A percentile compares a stretch with the other conserved stretches of the same genome.
Conservation (phyloP, 1,284 basidiomycete species). For the Ustilago vetiveriae region DNA sequence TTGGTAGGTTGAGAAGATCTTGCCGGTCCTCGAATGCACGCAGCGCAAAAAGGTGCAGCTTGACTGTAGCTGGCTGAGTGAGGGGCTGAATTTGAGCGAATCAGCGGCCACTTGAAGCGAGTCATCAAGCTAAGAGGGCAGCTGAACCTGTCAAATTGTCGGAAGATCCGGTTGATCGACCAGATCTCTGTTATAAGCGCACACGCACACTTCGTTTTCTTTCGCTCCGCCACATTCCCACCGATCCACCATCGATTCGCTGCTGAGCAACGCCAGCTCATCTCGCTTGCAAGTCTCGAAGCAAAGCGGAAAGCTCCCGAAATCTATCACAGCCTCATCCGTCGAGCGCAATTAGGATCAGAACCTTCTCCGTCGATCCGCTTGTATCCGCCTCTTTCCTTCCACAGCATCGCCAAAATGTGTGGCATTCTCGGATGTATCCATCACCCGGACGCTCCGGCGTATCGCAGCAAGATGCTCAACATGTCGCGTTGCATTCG, state of each 20-base stretch:
- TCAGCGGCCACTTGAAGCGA: not conserved
- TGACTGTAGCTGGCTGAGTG: no score
- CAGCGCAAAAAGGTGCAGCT: no score
- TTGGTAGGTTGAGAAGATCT: no score
- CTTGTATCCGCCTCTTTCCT: no score
- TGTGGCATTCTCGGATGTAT: constrained; percentile 66
- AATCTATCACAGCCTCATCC: no score
- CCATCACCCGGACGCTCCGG: constrained; percentile 63
- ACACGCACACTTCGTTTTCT: not conserved
- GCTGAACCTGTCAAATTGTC: not conserved
- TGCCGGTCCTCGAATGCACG: no score
- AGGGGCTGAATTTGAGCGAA: no score
- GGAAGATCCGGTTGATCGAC: not conserved
- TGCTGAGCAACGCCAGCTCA: not conserved
- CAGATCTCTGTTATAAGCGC: not conserved
- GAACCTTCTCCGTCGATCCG: no score
- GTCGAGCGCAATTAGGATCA: no score
- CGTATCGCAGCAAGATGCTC: constrained; percentile 65
- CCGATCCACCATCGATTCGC: not conserved
- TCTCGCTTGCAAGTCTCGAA: not conserved
- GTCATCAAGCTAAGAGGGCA: not conserved
- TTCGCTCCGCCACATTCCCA: not conserved
- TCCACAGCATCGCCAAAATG: no score
- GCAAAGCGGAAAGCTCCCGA: not conserved
- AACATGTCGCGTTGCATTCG: constrained; percentile 65